Evolutionary conservation across 2,329 filamentous ascomycete genomes (phyloP).

Genomic region (Chaetomium strumarium): DNA sequence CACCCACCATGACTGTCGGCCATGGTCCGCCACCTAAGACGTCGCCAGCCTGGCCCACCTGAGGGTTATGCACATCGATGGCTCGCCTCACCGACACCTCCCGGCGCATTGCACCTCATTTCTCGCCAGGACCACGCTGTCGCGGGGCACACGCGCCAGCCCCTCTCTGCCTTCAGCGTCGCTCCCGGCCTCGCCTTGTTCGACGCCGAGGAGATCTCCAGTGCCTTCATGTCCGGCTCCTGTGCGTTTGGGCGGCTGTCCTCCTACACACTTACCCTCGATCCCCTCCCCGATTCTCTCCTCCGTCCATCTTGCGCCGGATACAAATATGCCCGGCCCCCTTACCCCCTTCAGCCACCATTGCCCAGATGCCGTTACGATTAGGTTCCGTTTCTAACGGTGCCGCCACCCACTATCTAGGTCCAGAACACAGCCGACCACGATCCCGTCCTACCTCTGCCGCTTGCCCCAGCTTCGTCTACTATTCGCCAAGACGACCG

Average conservation of each 20-base stretch:
- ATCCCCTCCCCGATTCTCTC: not conserved
- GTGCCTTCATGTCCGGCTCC: conserved; percentile 22
- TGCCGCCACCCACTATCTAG: conserved; percentile 20
- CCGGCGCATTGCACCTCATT: conserved; percentile 20
- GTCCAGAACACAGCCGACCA: conserved; percentile 23
- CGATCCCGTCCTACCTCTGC: conserved; percentile 21
- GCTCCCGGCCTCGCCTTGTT: conserved; percentile 16
- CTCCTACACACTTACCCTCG: not conserved
- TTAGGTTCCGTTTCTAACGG: conserved; percentile 19
- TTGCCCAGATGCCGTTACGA: conserved; percentile 12
- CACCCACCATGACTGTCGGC: conserved; percentile 22
- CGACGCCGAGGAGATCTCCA: conserved; percentile 13
- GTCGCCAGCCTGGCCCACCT: conserved; percentile 19
- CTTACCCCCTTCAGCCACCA: not conserved
- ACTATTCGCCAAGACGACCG: conserved; percentile 24
- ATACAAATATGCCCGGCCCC: conserved; percentile 7
- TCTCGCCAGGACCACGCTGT: conserved; percentile 20
- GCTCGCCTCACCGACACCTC: conserved; percentile 15
- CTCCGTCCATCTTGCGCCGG: not conserved
- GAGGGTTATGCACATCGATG: conserved; percentile 12
- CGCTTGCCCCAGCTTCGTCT: conserved; percentile 24
- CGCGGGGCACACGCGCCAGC: conserved; percentile 20
- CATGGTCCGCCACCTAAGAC: conserved; percentile 20
- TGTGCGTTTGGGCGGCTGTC: conserved; percentile 18
- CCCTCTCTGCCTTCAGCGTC: conserved; percentile 18